Evolutionary conservation across 805 yeast species (phyloP).

Genomic region (Pichia manshurica): DNA sequence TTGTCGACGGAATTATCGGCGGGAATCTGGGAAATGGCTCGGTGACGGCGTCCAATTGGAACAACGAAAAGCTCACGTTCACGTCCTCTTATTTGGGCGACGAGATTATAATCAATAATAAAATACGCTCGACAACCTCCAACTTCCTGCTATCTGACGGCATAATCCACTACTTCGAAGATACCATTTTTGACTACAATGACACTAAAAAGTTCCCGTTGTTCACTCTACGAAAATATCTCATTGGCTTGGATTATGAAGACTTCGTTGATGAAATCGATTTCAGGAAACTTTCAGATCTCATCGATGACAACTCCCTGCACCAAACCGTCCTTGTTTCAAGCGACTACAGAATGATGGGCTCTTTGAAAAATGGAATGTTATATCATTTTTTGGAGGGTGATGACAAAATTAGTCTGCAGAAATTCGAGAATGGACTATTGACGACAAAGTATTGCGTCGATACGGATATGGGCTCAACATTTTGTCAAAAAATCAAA

Average conservation of each 20-base stretch:
- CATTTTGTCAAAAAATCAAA: conserved; percentile 57
- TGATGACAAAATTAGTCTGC: conserved; percentile 23
- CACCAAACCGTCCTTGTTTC: conserved; percentile 59
- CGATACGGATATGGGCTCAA: conserved; percentile 24
- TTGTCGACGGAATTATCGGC: conserved; percentile 41
- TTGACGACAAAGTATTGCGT: conserved; percentile 48
- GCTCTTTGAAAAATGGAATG: conserved; percentile 30
- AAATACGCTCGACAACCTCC: conserved; percentile 29
- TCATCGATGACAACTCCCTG: conserved; percentile 48
- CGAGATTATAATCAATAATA: conserved; percentile 32
- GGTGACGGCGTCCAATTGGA: conserved; percentile 21
- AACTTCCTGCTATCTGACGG: conserved; percentile 44
- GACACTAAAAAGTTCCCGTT: conserved; percentile 19
- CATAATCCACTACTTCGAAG: conserved; percentile 43
- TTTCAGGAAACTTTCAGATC: conserved; percentile 47
- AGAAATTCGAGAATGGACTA: conserved; percentile 23
- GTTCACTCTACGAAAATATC: conserved; percentile 51
- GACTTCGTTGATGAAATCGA: conserved; percentile 65
- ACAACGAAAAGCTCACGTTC: conserved; percentile 22
- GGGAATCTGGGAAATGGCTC: conserved; percentile 30
- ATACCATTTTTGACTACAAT: conserved; percentile 20
- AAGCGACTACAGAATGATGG: conserved; percentile 27
- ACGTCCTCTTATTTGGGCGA: conserved; percentile 29
- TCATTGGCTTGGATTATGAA: conserved; percentile 54
- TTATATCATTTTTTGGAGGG: conserved; percentile 63